Conservation (phyloP, 2,329 filamentous ascomycete species). For the Fusarium compactum region DNA sequence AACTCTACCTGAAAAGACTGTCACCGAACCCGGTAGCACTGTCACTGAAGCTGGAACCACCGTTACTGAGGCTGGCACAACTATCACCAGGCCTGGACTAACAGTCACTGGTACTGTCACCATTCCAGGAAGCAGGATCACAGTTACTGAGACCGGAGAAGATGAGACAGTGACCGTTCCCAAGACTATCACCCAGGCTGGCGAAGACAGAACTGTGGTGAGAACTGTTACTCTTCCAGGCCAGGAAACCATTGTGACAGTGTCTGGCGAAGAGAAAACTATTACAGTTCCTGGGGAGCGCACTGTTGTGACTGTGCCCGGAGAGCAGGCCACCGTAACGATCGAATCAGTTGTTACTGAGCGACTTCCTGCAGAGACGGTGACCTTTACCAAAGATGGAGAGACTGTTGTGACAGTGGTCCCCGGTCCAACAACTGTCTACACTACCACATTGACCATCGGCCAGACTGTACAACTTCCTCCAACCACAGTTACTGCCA, state of each 20-base stretch:
- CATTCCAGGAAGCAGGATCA: constrained; percentile 28
- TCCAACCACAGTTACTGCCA: constrained; percentile 47
- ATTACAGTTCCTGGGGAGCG: constrained; percentile 43
- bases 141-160: constrained; percentile 21
- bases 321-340: constrained; percentile 44
- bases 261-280: constrained; percentile 42
- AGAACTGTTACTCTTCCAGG: constrained; percentile 45
- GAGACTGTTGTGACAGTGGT: constrained; percentile 48
- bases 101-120: constrained; percentile 32
- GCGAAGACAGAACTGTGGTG: constrained; percentile 29
- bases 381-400: constrained; percentile 50
- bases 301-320: constrained; percentile 40
- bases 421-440: constrained; percentile 45
- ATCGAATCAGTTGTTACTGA: constrained; percentile 51
- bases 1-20: constrained; percentile 6
- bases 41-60: constrained; percentile 7
- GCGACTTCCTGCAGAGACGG: constrained; percentile 46
- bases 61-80: constrained; percentile 14
- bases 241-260: constrained; percentile 35
- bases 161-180: constrained; percentile 33
- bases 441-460: constrained; percentile 50
- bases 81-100: constrained; percentile 21
- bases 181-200: constrained; percentile 30
- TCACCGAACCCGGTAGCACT: too few species aligned
- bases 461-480: constrained; percentile 48